These are phyloP conservation scores for Pyrenopolyporus hunteri DNA, from an alignment of 495 filamentous ascomycete genomes.

Conservation along the genomic window DNA sequence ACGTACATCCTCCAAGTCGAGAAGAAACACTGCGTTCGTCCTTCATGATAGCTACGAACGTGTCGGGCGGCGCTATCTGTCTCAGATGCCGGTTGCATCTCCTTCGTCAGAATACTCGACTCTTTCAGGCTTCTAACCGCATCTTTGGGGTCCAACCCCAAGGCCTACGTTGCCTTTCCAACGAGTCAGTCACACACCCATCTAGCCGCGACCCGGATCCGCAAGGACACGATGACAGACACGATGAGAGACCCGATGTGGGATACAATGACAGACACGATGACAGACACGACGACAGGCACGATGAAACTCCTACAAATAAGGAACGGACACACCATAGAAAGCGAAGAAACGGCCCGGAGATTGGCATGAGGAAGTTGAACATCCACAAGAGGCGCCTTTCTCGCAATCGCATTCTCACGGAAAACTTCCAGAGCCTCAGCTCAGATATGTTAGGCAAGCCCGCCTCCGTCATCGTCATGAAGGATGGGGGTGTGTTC, in stretches of 20 bases:
- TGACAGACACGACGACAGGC: no score
- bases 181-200: slow-evolving; percentile 1
- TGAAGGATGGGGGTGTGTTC: slow-evolving; percentile 45
- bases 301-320: background rate
- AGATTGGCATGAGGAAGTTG: slow-evolving; percentile 1
- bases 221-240: no score
- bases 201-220: background rate
- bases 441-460: slow-evolving; percentile 43
- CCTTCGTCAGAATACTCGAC: slow-evolving; percentile 20
- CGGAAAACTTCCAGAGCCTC: slow-evolving; percentile 21
- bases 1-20: background rate
- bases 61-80: slow-evolving; percentile 52
- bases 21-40: background rate
- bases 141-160: slow-evolving; percentile 6
- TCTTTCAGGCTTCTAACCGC: slow-evolving; percentile 15
- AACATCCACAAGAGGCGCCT: slow-evolving; percentile 32
- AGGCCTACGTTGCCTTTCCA: slow-evolving; percentile 24
- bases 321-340: background rate
- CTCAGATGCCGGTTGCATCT: slow-evolving; percentile 54
- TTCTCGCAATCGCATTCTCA: slow-evolving; percentile 31
- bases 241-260: no score
- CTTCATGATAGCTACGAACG: slow-evolving; percentile 53
- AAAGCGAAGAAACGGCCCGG: background rate
- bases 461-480: slow-evolving; percentile 48
- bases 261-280: no score